Base-by-base conservation (phyloP, 192 early-diverging fungal species). In the Funneliformis mosseae region DNA sequence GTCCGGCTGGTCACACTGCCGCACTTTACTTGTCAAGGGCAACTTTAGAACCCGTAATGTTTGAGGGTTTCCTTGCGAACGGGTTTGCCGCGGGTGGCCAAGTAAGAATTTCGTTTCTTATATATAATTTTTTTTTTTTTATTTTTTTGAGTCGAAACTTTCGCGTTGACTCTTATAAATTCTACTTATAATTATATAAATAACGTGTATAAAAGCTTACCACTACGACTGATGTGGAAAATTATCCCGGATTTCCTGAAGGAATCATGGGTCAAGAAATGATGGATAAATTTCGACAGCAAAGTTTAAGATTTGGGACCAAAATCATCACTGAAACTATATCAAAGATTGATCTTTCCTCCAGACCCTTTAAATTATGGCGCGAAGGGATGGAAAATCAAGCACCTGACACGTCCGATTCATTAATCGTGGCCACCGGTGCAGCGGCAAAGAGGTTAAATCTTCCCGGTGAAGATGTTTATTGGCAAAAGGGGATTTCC, bases 401-500 rank as follows among this genome's bases (percentile, higher is more conserved):
- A 23, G 92, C 90, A 23, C 81, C 91, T 82, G 89, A 96, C 72
- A 92, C 93, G 11, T 92, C 95, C 46, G 92, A 96, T 83, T 85
- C 95, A 25, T 83, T 99, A 66, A 93, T 98, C 67, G 92, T 98
- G 66, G 96, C 98, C 68, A 99, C 98, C n/a, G 98, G 98, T 77
- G 97, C 98, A 21, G 97, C 96, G n/a, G 98, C 98, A 73, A 97
- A 95, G 88, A 90, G 98, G 72, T 89, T 97, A 86, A 23, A 89
- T 84, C 94, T 98, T 76, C 88, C 90, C 45, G 97, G 97, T 75
- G 97, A 98, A 83, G 97, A 97, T 62, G 87, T 77, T 23, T 97
- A 95, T 90, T 98, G 98, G 98, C 96, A 99, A 86, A 93, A 93
- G n/a, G 98, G 98, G 80, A 99, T 99, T 87, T 97, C 95, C 74